Percentiles rank a stretch among this genome's conserved stretches.
Conservation (phyloP, 164 flowering plant species). For the Berberis thunbergii region DNA sequence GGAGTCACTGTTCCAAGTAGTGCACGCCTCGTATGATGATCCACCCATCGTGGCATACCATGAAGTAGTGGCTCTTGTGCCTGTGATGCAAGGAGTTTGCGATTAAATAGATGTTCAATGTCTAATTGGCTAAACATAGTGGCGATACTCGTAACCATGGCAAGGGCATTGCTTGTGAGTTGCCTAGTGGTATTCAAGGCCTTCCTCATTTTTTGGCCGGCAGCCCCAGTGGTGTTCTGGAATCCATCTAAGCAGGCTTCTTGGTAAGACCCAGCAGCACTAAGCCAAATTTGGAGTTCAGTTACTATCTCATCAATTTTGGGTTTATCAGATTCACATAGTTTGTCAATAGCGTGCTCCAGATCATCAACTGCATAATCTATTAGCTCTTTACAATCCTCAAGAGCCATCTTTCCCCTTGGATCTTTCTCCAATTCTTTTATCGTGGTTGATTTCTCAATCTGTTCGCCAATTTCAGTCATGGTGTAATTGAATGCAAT, state of each 20-base stretch:
- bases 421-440: slow-evolving; percentile 1
- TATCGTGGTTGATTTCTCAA: not conserved
- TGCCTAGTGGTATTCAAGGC: not conserved
- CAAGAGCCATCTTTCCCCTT: not conserved
- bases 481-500: not conserved
- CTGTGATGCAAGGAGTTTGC: not conserved
- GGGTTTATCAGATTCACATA: not conserved
- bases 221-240: slow-evolving; percentile 7
- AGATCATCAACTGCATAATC: slow-evolving; percentile 2
- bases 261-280: slow-evolving; percentile 24
- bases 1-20: slow-evolving; percentile 16
- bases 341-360: slow-evolving; percentile 3
- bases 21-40: not conserved
- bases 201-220: not conserved
- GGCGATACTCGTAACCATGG: not conserved
- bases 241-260: slow-evolving; percentile 32
- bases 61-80: too few relatives aligned
- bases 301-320: slow-evolving; percentile 13
- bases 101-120: not conserved
- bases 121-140: not conserved
- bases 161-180: not conserved
- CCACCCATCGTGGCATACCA: too few relatives aligned
- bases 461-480: not conserved
- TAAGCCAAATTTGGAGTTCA: slow-evolving; percentile 25
- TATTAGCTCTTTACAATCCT: not conserved